These are phyloP conservation scores for Ceratocystis albifundus DNA, from an alignment of 2,329 filamentous ascomycete species.

Conservation along the genomic window DNA sequence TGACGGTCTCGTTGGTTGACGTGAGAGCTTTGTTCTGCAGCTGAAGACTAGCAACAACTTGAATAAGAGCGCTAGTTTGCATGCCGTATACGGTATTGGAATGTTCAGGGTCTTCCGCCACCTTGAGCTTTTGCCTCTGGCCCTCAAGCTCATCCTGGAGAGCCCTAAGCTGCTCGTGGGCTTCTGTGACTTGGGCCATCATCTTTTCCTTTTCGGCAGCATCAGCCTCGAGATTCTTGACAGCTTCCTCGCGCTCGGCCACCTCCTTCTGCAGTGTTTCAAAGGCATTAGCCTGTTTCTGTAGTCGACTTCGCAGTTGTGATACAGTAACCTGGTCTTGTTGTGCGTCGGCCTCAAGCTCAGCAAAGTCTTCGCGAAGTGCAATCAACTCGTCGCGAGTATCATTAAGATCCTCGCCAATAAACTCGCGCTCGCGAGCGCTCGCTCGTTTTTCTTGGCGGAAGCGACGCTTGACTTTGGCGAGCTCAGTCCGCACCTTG, in stretches of 20 bases:
- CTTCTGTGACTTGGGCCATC: constrained; percentile 11
- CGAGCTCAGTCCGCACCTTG: constrained; percentile 40
- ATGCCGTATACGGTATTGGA: constrained; percentile 18
- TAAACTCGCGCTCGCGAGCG: constrained; percentile 42
- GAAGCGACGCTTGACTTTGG: constrained; percentile 14
- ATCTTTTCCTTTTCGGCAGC: constrained; percentile 19
- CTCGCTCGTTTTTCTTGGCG: constrained; percentile 19
- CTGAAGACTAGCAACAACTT: constrained; percentile 19
- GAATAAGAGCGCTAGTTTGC: constrained; percentile 15
- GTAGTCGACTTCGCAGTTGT: constrained; percentile 58
- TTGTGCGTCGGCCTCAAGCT: constrained; percentile 62
- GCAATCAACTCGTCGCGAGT: constrained; percentile 20
- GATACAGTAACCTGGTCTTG: constrained; percentile 60
- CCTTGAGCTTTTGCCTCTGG: constrained; percentile 56
- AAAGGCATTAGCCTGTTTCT: constrained; percentile 72
- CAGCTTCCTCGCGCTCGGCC: constrained; percentile 78
- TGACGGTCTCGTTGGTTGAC: constrained; percentile 10
- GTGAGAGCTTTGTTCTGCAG: constrained; percentile 17
- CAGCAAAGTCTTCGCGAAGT: constrained; percentile 20
- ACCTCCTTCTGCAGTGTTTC: constrained; percentile 77
- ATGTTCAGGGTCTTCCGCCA: constrained; percentile 21
- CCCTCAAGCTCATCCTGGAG: constrained; percentile 17
- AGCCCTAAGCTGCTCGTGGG: constrained; percentile 15
- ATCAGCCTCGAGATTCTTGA: constrained; percentile 19
- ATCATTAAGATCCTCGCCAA: constrained; percentile 77